These are phyloP conservation scores for Tricholoma terreum DNA, from an alignment of 768 basidiomycete species.

Conservation along the genomic window DNA sequence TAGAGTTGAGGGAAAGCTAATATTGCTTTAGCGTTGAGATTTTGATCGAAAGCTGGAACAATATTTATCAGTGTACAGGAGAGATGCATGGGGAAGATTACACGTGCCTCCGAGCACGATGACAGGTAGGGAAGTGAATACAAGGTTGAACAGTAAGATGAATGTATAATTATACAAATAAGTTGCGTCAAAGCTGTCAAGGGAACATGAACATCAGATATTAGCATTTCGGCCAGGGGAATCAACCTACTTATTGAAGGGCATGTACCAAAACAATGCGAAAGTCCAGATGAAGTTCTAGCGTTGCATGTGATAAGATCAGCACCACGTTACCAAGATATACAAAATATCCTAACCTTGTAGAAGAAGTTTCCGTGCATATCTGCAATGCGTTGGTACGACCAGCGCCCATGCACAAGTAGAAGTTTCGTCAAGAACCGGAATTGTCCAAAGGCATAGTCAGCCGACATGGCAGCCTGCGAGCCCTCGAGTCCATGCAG, in stretches of 20 bases:
- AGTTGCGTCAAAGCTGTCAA: constrained; percentile 81
- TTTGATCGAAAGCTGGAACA: constrained; percentile 84
- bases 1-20: constrained; percentile 96
- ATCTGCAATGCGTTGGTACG: constrained; percentile 92
- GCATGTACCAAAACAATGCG: constrained; percentile 91
- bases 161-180: constrained; percentile 96
- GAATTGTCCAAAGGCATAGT: constrained; percentile 98
- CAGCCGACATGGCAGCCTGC: constrained; percentile 98
- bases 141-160: constrained; percentile 84
- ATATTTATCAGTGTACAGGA: constrained; percentile 7
- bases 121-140: constrained; percentile 93
- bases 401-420: constrained; percentile 95
- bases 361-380: constrained; percentile 99
- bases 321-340: background rate
- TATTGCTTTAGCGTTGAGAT: constrained; percentile 85
- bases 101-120: constrained; percentile 77
- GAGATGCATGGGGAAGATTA: background rate
- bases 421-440: constrained; percentile 88
- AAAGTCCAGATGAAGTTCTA: constrained; percentile 93
- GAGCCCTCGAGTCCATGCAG: constrained; percentile 93
- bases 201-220: constrained; percentile 13
- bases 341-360: constrained; percentile 58
- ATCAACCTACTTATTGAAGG: constrained; percentile 68
- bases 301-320: constrained; percentile 5
- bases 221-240: background rate